Percentiles rank a stretch among this genome's conserved stretches.
Evolutionary conservation across 202 grass and related monocot species (phyloP).

Genomic region (Panicum hallii): DNA sequence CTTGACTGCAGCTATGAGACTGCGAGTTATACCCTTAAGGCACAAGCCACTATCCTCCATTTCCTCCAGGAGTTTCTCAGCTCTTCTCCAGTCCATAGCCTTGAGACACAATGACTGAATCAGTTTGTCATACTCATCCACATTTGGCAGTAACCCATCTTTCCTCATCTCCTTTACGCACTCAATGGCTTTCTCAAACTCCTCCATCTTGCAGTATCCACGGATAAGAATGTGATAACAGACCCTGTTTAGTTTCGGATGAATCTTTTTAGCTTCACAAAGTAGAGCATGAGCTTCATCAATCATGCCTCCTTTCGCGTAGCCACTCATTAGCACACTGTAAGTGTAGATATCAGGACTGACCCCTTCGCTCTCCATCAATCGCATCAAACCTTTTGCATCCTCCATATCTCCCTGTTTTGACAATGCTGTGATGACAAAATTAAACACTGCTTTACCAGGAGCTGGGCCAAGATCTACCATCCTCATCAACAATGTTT

Average conservation of each 20-base stretch:
- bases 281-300: slow-evolving; percentile 82
- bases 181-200: slow-evolving; percentile 86
- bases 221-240: slow-evolving; percentile 83
- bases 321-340: slow-evolving; percentile 90
- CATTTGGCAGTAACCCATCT: slow-evolving; percentile 79
- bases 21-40: slow-evolving; percentile 66
- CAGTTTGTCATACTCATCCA: slow-evolving; percentile 89
- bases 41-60: slow-evolving; percentile 69
- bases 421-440: slow-evolving; percentile 81
- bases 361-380: slow-evolving; percentile 75
- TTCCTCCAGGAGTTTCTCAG: slow-evolving; percentile 80
- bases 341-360: slow-evolving; percentile 82
- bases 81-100: slow-evolving; percentile 77
- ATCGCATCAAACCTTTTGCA: slow-evolving; percentile 64
- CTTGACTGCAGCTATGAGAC: slow-evolving; percentile 86
- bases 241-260: slow-evolving; percentile 67
- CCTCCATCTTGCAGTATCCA: slow-evolving; percentile 89
- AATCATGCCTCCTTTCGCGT: slow-evolving; percentile 75
- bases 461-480: slow-evolving; percentile 78
- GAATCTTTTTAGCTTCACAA: slow-evolving; percentile 67
- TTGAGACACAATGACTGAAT: slow-evolving; percentile 94
- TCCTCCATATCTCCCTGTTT: slow-evolving; percentile 85
- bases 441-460: slow-evolving; percentile 86
- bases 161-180: slow-evolving; percentile 92
- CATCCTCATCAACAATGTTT: slow-evolving; percentile 79